These are phyloP conservation scores for Naegleria fowleri DNA, from an alignment of 208 protist species.

Conservation along the genomic window DNA sequence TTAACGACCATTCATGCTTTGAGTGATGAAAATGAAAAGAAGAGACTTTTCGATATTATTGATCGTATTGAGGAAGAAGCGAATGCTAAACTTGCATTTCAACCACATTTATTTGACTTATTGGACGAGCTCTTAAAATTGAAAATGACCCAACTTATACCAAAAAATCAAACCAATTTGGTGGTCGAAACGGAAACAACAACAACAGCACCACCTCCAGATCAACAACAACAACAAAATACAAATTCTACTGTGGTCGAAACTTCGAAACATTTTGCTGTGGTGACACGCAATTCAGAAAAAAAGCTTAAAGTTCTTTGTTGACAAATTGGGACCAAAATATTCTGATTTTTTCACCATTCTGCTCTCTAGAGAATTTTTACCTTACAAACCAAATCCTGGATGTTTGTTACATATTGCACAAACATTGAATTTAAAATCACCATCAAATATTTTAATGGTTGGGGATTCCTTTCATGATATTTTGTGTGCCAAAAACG, in stretches of 20 bases:
- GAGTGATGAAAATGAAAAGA: not conserved
- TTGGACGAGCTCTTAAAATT: not conserved
- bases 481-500: not conserved
- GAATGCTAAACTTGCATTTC: not conserved
- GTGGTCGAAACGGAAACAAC: too few species aligned
- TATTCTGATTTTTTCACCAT: not conserved
- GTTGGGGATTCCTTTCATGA: slow-evolving; percentile 12
- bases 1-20: not conserved
- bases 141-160: not conserved
- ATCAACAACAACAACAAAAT: too few species aligned
- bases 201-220: too few species aligned
- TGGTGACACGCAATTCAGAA: slow-evolving; percentile 6
- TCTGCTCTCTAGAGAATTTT: not conserved
- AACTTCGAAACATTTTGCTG: not conserved
- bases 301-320: not conserved
- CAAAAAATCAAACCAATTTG: too few species aligned
- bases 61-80: not conserved
- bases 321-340: not conserved
- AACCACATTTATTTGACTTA: not conserved
- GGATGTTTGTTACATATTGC: not conserved
- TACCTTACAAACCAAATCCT: slow-evolving; percentile 13
- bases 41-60: slow-evolving; percentile 14
- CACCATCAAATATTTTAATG: not conserved
- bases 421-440: not conserved
- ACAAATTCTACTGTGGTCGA: not conserved